Evolutionary conservation across 192 early-diverging fungal species (phyloP).

Genomic region (Pilobolus umbonatus): DNA sequence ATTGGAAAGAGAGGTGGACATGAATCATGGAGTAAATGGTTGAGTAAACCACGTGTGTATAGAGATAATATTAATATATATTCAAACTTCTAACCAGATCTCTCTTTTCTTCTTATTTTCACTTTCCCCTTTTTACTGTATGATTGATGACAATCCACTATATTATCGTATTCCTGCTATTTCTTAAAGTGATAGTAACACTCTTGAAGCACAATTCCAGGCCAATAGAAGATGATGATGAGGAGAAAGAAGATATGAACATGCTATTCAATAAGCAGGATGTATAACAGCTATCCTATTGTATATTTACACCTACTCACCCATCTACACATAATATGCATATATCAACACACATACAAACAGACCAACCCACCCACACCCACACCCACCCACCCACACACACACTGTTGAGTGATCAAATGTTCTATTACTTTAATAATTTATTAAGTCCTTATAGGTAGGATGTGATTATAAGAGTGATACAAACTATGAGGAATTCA

Average conservation of each 20-base stretch:
- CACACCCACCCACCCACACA: no score
- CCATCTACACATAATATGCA: neutral
- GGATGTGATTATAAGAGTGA: conserved; percentile 3
- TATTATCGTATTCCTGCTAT: conserved; percentile 1
- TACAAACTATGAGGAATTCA: neutral
- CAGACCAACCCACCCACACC: neutral
- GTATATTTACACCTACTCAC: neutral
- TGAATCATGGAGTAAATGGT: no score
- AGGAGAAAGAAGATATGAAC: neutral
- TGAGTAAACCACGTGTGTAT: no score
- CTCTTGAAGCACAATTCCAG: neutral
- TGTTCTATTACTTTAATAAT: no score
- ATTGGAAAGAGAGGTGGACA: no score
- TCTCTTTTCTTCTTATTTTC: neutral
- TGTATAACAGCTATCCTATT: no score
- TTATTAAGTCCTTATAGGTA: no score
- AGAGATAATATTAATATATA: neutral
- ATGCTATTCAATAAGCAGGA: no score
- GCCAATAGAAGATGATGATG: neutral
- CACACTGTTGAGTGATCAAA: no score
- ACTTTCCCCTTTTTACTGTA: neutral
- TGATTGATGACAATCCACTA: neutral
- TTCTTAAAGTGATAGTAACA: neutral
- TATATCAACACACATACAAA: neutral
- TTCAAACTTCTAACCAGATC: neutral